These are phyloP conservation scores for Colletotrichum scovillei DNA, from an alignment of 2,329 filamentous ascomycete species.

Conservation along the genomic window DNA sequence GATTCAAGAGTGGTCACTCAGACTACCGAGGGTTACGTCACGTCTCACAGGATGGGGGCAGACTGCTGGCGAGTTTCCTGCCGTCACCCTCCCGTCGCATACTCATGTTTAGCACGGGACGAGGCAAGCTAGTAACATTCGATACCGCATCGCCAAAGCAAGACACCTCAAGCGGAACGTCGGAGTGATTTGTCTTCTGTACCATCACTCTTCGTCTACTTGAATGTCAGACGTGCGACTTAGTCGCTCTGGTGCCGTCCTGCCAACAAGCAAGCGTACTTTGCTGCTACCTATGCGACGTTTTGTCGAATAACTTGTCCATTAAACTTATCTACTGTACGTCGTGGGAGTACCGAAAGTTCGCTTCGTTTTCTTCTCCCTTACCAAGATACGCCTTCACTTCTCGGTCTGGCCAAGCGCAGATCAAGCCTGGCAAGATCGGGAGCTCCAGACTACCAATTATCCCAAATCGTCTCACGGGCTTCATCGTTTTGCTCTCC, in stretches of 20 bases:
- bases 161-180: slow-evolving; percentile 21
- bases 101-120: neutral
- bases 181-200: slow-evolving; percentile 21
- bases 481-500: neutral
- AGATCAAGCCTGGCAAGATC: neutral
- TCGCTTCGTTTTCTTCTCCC: neutral
- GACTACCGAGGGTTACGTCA: slow-evolving; percentile 10
- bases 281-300: neutral
- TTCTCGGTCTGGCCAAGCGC: neutral
- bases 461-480: neutral
- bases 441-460: neutral
- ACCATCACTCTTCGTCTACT: slow-evolving; percentile 11
- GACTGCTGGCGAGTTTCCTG: slow-evolving; percentile 17
- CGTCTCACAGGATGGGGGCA: slow-evolving; percentile 1
- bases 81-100: slow-evolving; percentile 29
- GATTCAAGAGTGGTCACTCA: slow-evolving; percentile 4
- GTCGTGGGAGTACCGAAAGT: neutral
- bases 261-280: neutral
- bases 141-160: slow-evolving; percentile 6
- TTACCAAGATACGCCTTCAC: neutral
- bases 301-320: neutral
- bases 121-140: slow-evolving; percentile 6
- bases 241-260: neutral
- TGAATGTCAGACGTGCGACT: neutral
- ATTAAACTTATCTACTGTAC: neutral